These are phyloP conservation scores for Alloteropsis semialata DNA, from an alignment of 176 grass and related monocot species.

Conservation along the genomic window DNA sequence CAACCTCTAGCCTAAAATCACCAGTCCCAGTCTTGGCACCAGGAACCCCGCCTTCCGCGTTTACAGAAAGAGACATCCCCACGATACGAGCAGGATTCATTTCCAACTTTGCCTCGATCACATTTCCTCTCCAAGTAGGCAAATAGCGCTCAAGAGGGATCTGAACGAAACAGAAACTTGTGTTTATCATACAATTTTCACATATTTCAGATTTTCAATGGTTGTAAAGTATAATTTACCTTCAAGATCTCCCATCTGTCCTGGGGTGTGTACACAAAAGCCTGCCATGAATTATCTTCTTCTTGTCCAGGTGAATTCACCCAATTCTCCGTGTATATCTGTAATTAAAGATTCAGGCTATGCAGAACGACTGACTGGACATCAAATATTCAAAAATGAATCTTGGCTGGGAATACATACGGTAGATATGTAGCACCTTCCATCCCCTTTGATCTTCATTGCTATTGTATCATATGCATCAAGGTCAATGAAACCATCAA, in stretches of 20 bases:
- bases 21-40: slow-evolving; percentile 79
- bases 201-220: background rate
- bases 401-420: slow-evolving; percentile 36
- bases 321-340: slow-evolving; percentile 99
- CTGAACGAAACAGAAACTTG: slow-evolving; percentile 34
- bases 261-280: slow-evolving; percentile 71
- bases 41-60: slow-evolving; percentile 75
- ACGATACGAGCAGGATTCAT: slow-evolving; percentile 92
- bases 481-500: slow-evolving; percentile 85
- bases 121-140: slow-evolving; percentile 86
- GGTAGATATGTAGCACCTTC: slow-evolving; percentile 97
- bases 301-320: slow-evolving; percentile 85
- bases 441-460: slow-evolving; percentile 91
- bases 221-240: slow-evolving; percentile 38
- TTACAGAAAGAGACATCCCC: slow-evolving; percentile 85
- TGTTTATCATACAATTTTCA: background rate
- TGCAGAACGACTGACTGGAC: background rate
- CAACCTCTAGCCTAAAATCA: slow-evolving; percentile 74
- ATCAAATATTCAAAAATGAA: slow-evolving; percentile 2
- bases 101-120: slow-evolving; percentile 67
- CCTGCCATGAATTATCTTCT: slow-evolving; percentile 98
- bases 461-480: slow-evolving; percentile 97
- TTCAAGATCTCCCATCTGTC: slow-evolving; percentile 64
- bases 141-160: slow-evolving; percentile 76
- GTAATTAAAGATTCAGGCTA: slow-evolving; percentile 36